Conservation (phyloP, 1,284 basidiomycete genomes). For the Phlebopus sp. region DNA sequence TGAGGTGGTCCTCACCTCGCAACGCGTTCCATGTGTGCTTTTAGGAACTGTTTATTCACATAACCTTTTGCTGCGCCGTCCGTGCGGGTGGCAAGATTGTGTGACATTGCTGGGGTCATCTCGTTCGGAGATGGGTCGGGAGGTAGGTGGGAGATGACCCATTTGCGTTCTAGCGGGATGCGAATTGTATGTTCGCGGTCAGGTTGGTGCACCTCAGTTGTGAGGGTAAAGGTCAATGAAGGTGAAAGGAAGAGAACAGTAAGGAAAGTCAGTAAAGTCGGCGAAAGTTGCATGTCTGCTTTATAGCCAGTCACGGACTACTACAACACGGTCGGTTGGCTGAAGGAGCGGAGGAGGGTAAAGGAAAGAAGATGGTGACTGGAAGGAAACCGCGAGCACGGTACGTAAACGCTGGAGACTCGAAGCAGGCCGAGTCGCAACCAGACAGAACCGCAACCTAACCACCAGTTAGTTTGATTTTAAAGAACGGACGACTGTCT, state of each 20-base stretch:
- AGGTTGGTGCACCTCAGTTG: conserved; percentile 1
- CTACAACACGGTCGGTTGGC: too few species aligned
- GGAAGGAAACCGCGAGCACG: too few species aligned
- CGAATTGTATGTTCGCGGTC: conserved; percentile 11
- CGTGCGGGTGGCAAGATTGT: not conserved
- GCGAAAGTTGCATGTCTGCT: conserved; percentile 14
- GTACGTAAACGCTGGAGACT: too few species aligned
- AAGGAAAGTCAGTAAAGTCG: conserved; percentile 11
- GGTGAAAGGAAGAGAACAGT: conserved; percentile 16
- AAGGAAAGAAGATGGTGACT: too few species aligned
- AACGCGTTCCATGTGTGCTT: conserved; percentile 13
- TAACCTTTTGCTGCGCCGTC: not conserved
- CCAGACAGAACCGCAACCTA: too few species aligned
- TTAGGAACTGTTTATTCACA: conserved; percentile 14
- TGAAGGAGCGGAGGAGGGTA: too few species aligned
- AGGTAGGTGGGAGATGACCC: conserved; percentile 9
- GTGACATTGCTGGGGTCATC: not conserved
- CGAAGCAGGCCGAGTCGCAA: too few species aligned
- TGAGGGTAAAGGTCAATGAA: not conserved
- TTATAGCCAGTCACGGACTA: too few species aligned
- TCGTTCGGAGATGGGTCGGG: not conserved
- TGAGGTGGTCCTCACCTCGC: conserved; percentile 16
- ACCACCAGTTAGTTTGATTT: too few species aligned
- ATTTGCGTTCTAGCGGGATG: conserved; percentile 22
- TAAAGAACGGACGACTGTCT: too few species aligned